A percentile compares a stretch with the other conserved stretches of the same genome.
Conservation (phyloP, 371 early-diverging fungal species). For the Actinomortierella wolfii region DNA sequence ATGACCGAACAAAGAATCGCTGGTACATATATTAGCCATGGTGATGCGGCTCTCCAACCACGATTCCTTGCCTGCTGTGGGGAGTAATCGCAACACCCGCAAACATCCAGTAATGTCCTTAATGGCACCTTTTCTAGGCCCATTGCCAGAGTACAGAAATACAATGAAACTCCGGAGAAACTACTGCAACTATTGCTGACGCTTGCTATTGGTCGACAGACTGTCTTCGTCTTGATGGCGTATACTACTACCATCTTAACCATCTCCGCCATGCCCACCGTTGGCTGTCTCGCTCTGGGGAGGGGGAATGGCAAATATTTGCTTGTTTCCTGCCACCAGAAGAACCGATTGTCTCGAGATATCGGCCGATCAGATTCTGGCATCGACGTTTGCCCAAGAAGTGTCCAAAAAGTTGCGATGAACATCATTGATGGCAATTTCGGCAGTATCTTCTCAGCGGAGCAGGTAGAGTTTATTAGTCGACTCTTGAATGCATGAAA, state of each 20-base stretch:
- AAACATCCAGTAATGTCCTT: slow-evolving; percentile 10
- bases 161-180: slow-evolving; percentile 11
- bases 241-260: slow-evolving; percentile 1
- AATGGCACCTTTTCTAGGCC: background rate
- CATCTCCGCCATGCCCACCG: background rate
- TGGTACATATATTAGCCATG: slow-evolving; percentile 3
- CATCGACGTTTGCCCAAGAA: slow-evolving; percentile 2
- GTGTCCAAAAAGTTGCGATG: too few relatives aligned
- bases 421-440: too few relatives aligned
- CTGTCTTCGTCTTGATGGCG: slow-evolving; percentile 10
- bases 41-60: slow-evolving; percentile 3
- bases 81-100: slow-evolving; percentile 4
- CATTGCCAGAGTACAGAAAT: slow-evolving; percentile 15
- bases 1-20: slow-evolving; percentile 10
- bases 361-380: slow-evolving; percentile 11
- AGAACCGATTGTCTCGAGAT: background rate
- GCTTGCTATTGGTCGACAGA: too few relatives aligned
- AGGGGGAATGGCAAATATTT: slow-evolving; percentile 8
- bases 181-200: too few relatives aligned
- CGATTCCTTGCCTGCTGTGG: too few relatives aligned
- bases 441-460: too few relatives aligned
- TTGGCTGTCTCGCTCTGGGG: too few relatives aligned
- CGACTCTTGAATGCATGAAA: too few relatives aligned
- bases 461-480: too few relatives aligned
- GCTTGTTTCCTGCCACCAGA: background rate